phyloP scores from a whole-genome alignment of 352 stramenopile genomes.

The Phytophthora fragariae region DNA sequence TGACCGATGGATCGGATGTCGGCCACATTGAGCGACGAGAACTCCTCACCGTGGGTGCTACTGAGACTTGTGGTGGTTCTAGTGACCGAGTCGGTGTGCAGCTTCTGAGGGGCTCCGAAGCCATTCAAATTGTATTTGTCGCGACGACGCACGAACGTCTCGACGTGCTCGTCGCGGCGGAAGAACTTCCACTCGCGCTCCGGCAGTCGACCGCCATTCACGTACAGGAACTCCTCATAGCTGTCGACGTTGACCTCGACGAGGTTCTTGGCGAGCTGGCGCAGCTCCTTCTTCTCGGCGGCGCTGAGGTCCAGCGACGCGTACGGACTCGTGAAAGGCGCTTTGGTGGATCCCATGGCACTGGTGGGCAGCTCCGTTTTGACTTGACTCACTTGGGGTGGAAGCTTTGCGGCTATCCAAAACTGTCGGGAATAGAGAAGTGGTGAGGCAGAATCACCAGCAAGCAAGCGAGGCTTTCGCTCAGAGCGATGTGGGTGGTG shows the following conservation, averaged over 20 bases:
- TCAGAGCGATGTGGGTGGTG: conserved; percentile 4
- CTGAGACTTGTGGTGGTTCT: conserved; percentile 19
- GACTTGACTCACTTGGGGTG: conserved; percentile 1
- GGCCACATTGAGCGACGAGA: conserved; percentile 24
- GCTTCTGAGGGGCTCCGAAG: conserved; percentile 21
- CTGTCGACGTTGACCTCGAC: conserved; percentile 27
- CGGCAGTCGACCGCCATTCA: conserved; percentile 7
- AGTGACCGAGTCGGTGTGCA: conserved; percentile 18
- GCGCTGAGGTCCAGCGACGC: conserved; percentile 17
- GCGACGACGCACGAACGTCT: conserved; percentile 22
- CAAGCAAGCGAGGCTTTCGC: neutral
- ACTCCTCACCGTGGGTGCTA: conserved; percentile 10
- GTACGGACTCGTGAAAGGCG: conserved; percentile 21
- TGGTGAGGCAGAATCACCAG: neutral
- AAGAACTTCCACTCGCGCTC: conserved; percentile 24
- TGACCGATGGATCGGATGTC: conserved; percentile 19
- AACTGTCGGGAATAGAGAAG: conserved; percentile 5
- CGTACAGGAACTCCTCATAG: conserved; percentile 24
- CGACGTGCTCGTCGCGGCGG: conserved; percentile 23
- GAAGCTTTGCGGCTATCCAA: conserved; percentile 14
- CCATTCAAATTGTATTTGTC: conserved; percentile 25
- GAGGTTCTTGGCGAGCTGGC: conserved; percentile 20
- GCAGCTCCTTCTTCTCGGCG: conserved; percentile 22
- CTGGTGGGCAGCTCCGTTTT: conserved; percentile 1
- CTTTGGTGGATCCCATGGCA: conserved; percentile 15